phyloP scores from a whole-genome alignment of 1,284 basidiomycete genomes.

The Microbotryum saponariae region DNA sequence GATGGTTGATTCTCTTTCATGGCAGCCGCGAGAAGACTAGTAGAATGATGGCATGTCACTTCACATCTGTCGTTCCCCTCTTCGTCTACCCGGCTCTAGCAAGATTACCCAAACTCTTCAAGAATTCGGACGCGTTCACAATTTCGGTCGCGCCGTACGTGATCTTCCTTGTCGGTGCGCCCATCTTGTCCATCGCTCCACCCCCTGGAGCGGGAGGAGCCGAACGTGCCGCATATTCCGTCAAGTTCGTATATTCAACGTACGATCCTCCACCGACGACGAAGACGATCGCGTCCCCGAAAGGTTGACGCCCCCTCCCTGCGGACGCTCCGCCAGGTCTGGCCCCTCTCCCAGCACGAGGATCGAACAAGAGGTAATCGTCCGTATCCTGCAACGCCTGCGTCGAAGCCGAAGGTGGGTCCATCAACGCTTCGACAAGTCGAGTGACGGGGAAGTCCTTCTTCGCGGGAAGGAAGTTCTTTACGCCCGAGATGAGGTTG shows the following conservation, averaged over 20 bases:
- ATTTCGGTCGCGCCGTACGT: conserved; percentile 97
- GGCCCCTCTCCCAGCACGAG: conserved; percentile 53
- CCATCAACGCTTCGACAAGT: conserved; percentile 92
- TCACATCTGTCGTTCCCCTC: too few species aligned
- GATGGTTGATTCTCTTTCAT: too few species aligned
- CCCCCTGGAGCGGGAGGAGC: neutral
- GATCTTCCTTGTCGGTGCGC: conserved; percentile 54
- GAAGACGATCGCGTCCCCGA: conserved; percentile 83
- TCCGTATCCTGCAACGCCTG: conserved; percentile 93
- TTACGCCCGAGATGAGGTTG: conserved; percentile 93
- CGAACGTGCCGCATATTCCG: conserved; percentile 63
- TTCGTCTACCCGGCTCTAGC: too few species aligned
- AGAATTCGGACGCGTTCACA: conserved; percentile 76
- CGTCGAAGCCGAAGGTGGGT: conserved; percentile 81
- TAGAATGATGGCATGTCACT: too few species aligned
- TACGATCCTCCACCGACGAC: conserved; percentile 95
- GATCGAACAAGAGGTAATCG: conserved; percentile 91
- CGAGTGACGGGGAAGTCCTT: conserved; percentile 90
- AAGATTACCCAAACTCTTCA: conserved; percentile 52
- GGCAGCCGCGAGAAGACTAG: too few species aligned
- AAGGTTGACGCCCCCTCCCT: conserved; percentile 63
- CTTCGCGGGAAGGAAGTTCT: conserved; percentile 92
- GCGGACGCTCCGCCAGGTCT: conserved; percentile 45
- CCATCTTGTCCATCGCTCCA: conserved; percentile 4
- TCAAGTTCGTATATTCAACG: conserved; percentile 92